Evolutionary conservation across 2,329 filamentous ascomycete species (phyloP).

Genomic region (Penicillium sp.): DNA sequence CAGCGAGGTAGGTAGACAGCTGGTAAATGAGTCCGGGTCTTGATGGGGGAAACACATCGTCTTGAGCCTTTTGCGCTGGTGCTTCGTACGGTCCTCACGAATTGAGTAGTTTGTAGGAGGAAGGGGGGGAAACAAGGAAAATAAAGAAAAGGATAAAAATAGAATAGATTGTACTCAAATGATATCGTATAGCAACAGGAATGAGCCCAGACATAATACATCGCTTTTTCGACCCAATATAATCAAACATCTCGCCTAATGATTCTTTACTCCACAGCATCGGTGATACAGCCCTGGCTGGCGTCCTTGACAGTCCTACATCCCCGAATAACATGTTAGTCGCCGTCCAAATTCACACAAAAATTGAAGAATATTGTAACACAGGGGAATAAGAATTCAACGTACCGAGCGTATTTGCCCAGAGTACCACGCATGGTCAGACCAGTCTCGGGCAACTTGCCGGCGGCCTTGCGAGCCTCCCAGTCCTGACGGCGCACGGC

Average conservation of each 20-base stretch:
- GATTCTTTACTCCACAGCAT: constrained; percentile 30
- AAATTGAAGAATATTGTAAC: too few species aligned
- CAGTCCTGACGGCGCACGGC: constrained; percentile 53
- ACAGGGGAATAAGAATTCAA: neutral
- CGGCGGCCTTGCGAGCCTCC: constrained; percentile 44
- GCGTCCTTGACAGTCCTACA: constrained; percentile 39
- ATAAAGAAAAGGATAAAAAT: neutral
- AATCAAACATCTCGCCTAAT: neutral
- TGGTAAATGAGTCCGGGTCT: too few species aligned
- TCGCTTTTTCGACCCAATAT: constrained; percentile 17
- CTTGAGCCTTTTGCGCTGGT: neutral
- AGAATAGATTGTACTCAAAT: constrained; percentile 9
- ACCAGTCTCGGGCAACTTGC: constrained; percentile 45
- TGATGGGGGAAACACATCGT: too few species aligned
- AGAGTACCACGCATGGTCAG: constrained; percentile 59
- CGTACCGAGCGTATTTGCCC: constrained; percentile 59
- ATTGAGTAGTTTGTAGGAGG: neutral
- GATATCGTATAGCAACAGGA: constrained; percentile 17
- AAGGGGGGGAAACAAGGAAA: neutral
- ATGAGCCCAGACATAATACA: constrained; percentile 14
- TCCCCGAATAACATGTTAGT: neutral
- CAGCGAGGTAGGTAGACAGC: too few species aligned
- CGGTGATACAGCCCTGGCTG: constrained; percentile 45
- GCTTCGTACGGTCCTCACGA: neutral
- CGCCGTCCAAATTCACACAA: too few species aligned